A percentile compares a stretch with the other conserved stretches of the same genome.
Evolutionary conservation across 306 rosid genomes (phyloP).

Genomic region (Quercus rubra): DNA sequence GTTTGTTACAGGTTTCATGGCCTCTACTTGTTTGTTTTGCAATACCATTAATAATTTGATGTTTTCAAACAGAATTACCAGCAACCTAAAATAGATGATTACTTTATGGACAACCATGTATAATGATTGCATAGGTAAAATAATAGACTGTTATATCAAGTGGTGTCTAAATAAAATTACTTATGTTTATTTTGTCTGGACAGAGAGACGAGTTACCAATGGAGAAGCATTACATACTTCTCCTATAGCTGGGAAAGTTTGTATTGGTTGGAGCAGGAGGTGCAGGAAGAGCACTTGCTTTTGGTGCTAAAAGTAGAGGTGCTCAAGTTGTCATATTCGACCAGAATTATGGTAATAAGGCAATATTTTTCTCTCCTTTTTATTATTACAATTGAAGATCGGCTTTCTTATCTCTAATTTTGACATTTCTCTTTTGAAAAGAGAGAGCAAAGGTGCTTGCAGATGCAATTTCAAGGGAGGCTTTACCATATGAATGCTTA

Average conservation of each 20-base stretch:
- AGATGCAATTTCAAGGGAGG: slow-evolving; percentile 35
- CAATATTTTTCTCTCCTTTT: neutral
- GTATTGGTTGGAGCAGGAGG: slow-evolving; percentile 55
- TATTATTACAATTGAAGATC: neutral
- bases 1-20: neutral
- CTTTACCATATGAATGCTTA: slow-evolving; percentile 1
- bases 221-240: slow-evolving; percentile 26
- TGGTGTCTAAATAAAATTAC: neutral
- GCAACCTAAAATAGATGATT: neutral
- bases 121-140: neutral
- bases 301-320: slow-evolving; percentile 49
- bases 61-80: neutral
- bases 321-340: slow-evolving; percentile 42
- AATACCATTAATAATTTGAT: neutral
- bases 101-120: neutral
- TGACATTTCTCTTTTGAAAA: slow-evolving; percentile 25
- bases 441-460: slow-evolving; percentile 48
- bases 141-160: neutral
- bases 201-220: slow-evolving; percentile 5
- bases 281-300: slow-evolving; percentile 48
- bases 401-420: neutral
- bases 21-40: neutral
- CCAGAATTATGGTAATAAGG: slow-evolving; percentile 16
- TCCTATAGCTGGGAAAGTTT: slow-evolving; percentile 35
- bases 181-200: neutral